Base-by-base conservation (phyloP, 1,139 yeast species). In the Candida glucosophila region DNA sequence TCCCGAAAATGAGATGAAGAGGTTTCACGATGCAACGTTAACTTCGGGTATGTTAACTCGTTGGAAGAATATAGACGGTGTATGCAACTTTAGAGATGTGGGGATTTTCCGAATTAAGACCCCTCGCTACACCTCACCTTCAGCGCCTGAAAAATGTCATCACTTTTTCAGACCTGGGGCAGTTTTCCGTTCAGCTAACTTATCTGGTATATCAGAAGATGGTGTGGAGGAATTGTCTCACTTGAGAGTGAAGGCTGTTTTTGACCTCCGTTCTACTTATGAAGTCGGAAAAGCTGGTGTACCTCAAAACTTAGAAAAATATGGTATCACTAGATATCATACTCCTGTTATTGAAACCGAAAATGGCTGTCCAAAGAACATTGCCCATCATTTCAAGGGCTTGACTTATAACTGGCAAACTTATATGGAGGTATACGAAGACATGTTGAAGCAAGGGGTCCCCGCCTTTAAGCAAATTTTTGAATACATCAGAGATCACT, bases 41-140 rank as follows among this genome's bases (percentile, higher is more conserved):
- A 45, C 40, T 12, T 55, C 76, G 7, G 67, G 67, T 1, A 47
- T 46, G 13, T 45, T 56, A 12, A 47, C 71, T 4, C 55, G 83
- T 28, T 77, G 82, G 79, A 73, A 73, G 35, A 33, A 49, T 1
- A 64, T 79, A 22, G 83, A 74, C 19, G 90, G 92, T 0, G 70
- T 81, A 8, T 50, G 65, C 27, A 83, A 85, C 42, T 77, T 82
- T 40, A 64, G 95, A 37, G 95, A 83, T 42, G 48, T 77, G 31
- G 95, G 95, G 1, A 55, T 55, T 31, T 54, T 72, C 6, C 38
- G 38, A 11, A 35, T 33, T 13, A 68, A 68, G 3, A 43, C 55
- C 5, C 8, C 12, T 7, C 13, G 12, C 7, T 50, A 45, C 27
- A 30, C 32, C 7, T 25, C 16, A 27, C 33, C 13, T 28, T 15